Base-by-base conservation (phyloP, 306 rosid genomes). In the Lablab purpureus region DNA sequence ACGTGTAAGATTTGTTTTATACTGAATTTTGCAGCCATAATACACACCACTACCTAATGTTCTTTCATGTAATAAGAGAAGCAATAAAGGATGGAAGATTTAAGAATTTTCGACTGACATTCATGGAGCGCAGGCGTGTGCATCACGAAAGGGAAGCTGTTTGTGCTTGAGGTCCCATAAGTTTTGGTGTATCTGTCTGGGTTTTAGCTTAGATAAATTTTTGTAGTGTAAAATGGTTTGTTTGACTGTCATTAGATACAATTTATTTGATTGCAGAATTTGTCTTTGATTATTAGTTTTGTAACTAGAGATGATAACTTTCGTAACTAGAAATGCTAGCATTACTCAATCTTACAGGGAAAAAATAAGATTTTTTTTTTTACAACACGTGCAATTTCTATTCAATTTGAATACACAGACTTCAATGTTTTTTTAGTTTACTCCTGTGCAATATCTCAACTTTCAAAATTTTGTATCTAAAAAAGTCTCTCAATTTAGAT, bases 1-100 rank as follows among this genome's bases (percentile, higher is more conserved):
- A n/a, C n/a, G n/a, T 10, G 11, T 11, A 47, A 54, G 46, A 56
- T 25, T 11, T 77, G 58, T 82, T 74, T 55, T 76, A 11, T 40
- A 11, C 11, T 78, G 69, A 46, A 60, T 54, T 73, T 80, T 92
- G 97, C 93, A 94, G 98, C 81, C 99, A 95, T 66, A 93, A 95
- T 68, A n/a, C n/a, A 90, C 98, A 91, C 82, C 98, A 94, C 77
- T 94, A 91, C 85, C 76, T 94, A 75, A 79, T 56, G 58, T 95
- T 95, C 88, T 95, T 95, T 82, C 82, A 71, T 49, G 87, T 87
- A 11, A 85, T 93, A 86, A 83, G 98, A 85, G 94, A 80, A 79
- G 91, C 97, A 67, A 88, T 95, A 49, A 84, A 79, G 65, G 90
- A 87, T 1, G 99, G 98, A 71, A 86, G 85, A 27, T 95, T 95